Evolutionary conservation across 805 yeast species (phyloP).

Genomic region (Monosporozyma unispora): DNA sequence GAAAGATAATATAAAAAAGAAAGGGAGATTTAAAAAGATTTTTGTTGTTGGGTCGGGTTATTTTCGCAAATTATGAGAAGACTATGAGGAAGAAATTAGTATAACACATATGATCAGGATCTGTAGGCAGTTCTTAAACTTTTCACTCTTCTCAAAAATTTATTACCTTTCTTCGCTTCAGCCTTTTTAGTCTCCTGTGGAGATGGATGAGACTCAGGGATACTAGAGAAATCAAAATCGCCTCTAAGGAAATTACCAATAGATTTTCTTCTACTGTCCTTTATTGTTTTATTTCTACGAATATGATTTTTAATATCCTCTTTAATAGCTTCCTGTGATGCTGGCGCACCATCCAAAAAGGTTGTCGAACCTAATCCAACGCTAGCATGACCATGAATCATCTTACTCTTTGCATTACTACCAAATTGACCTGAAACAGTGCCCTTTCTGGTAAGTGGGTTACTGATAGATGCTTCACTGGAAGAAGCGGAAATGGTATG

Average conservation of each 20-base stretch:
- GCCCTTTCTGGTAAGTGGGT: constrained; percentile 35
- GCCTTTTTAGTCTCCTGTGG: constrained; percentile 24
- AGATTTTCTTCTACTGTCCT: constrained; percentile 12
- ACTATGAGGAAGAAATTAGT: too few relatives aligned
- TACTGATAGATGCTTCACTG: constrained; percentile 30
- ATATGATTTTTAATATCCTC: constrained; percentile 31
- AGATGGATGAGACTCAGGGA: background rate
- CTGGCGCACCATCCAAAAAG: constrained; percentile 93
- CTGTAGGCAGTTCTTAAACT: constrained; percentile 46
- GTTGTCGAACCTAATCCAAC: constrained; percentile 88
- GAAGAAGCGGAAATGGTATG: background rate
- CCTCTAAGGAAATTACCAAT: constrained; percentile 19
- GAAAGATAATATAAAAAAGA: too few relatives aligned
- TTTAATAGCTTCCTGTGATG: constrained; percentile 41
- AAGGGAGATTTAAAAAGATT: too few relatives aligned
- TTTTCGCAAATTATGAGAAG: too few relatives aligned
- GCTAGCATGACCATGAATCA: constrained; percentile 78
- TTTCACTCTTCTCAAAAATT: constrained; percentile 73
- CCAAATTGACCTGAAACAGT: constrained; percentile 56
- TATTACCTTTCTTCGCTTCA: constrained; percentile 33
- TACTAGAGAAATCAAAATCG: constrained; percentile 18
- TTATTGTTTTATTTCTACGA: constrained; percentile 62
- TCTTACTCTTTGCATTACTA: constrained; percentile 44
- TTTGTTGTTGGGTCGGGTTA: too few relatives aligned
- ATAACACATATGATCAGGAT: too few relatives aligned